phyloP scores from a whole-genome alignment of 768 basidiomycete species.

The Rhodotorula graminis region DNA sequence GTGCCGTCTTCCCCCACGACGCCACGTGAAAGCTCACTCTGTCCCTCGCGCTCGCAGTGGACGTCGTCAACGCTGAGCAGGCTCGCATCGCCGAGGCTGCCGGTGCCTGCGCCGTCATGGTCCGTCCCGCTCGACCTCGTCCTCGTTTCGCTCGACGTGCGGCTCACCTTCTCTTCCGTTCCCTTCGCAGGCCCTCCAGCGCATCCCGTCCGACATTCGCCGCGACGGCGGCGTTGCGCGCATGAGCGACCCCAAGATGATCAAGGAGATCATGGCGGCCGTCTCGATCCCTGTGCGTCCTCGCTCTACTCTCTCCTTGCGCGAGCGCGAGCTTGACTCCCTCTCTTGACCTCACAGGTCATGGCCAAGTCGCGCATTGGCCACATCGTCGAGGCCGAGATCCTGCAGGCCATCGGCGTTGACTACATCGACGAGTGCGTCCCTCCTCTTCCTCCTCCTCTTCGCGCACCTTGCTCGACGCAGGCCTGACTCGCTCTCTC shows the following conservation, averaged over 20 bases:
- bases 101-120: slow-evolving; percentile 95
- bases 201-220: slow-evolving; percentile 93
- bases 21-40: background rate
- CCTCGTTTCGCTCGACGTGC: too few species aligned
- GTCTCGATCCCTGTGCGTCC: slow-evolving; percentile 64
- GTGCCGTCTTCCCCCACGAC: background rate
- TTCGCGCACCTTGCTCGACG: background rate
- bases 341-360: slow-evolving; percentile 51
- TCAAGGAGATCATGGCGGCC: slow-evolving; percentile 89
- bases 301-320: background rate
- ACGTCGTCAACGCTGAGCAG: slow-evolving; percentile 74
- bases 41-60: slow-evolving; percentile 58
- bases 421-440: slow-evolving; percentile 94
- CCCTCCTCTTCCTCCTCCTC: background rate
- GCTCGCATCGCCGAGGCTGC: slow-evolving; percentile 96
- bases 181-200: slow-evolving; percentile 60
- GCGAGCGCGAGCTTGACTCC: too few species aligned
- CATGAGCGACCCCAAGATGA: slow-evolving; percentile 81
- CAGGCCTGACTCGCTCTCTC: background rate
- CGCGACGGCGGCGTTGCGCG: slow-evolving; percentile 86
- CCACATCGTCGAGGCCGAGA: slow-evolving; percentile 86
- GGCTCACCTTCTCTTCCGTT: background rate
- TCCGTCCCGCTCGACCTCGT: background rate
- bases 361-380: slow-evolving; percentile 77
- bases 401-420: slow-evolving; percentile 85